A percentile compares a stretch with the other conserved stretches of the same genome.
Evolutionary conservation across 2,329 filamentous ascomycete species (phyloP).

Genomic region (Cladosporium cucumerinum): DNA sequence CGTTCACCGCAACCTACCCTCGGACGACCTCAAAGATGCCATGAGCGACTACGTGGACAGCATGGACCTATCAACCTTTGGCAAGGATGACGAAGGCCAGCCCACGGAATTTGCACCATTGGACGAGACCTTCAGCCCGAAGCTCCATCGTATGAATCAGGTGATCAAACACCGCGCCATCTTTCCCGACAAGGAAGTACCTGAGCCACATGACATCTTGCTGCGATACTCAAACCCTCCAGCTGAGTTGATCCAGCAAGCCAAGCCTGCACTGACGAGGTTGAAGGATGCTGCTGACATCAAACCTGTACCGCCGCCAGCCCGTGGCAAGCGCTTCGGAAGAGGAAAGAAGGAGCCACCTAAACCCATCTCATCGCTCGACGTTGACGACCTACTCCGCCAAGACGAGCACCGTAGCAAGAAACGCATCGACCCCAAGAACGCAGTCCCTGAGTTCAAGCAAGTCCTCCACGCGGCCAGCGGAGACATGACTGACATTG

Average conservation of each 20-base stretch:
- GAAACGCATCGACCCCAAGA: conserved; percentile 60
- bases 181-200: conserved; percentile 63
- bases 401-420: conserved; percentile 50
- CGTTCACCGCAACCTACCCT: conserved; percentile 80
- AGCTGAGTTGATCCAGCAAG: conserved; percentile 58
- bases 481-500: conserved; percentile 50
- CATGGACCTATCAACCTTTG: conserved; percentile 78
- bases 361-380: conserved; percentile 85
- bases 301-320: conserved; percentile 59
- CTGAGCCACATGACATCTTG: conserved; percentile 61
- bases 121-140: conserved; percentile 78
- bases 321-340: conserved; percentile 57
- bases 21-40: conserved; percentile 66
- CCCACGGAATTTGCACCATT: conserved; percentile 68
- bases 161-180: conserved; percentile 80
- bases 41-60: conserved; percentile 92
- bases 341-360: conserved; percentile 51
- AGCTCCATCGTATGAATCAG: conserved; percentile 84
- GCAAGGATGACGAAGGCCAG: conserved; percentile 68
- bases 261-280: conserved; percentile 56
- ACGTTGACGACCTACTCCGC: conserved; percentile 74
- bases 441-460: conserved; percentile 88
- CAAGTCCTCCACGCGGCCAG: conserved; percentile 61
- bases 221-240: conserved; percentile 72
- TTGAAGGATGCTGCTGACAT: conserved; percentile 71